Conservation (phyloP, 768 basidiomycete species). For the Hygrophorus pudorinus region DNA sequence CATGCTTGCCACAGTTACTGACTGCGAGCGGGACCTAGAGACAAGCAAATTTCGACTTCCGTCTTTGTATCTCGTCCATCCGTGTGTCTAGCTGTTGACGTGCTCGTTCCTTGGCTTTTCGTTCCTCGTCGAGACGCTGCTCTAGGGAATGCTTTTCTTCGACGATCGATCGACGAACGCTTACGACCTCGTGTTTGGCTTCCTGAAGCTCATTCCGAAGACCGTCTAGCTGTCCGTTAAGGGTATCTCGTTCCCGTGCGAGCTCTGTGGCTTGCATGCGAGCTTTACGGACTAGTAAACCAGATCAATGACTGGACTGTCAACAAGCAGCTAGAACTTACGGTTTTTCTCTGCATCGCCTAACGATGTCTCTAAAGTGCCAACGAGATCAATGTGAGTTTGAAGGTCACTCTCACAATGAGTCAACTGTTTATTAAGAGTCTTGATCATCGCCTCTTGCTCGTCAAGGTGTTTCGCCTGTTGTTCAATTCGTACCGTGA, state of each 20-base stretch:
- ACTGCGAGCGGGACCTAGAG: no score
- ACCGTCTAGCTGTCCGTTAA: conserved; percentile 52
- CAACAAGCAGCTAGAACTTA: conserved; percentile 31
- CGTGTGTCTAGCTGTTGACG: conserved; percentile 80
- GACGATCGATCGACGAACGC: conserved; percentile 67
- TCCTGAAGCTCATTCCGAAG: conserved; percentile 69
- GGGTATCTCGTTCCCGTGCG: conserved; percentile 73
- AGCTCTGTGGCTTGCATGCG: conserved; percentile 90
- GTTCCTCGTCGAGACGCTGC: conserved; percentile 75
- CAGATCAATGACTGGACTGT: conserved; percentile 3
- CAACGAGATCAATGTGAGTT: conserved; percentile 84
- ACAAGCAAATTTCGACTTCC: conserved; percentile 90
- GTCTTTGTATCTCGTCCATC: conserved; percentile 76
- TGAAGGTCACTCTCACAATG: conserved; percentile 90
- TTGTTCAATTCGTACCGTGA: conserved; percentile 51
- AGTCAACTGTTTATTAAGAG: conserved; percentile 86
- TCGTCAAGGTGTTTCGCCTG: conserved; percentile 71
- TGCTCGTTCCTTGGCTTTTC: conserved; percentile 80
- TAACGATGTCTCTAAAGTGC: conserved; percentile 73
- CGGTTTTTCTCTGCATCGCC: conserved; percentile 91
- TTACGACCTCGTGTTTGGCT: conserved; percentile 70
- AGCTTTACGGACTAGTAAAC: conserved; percentile 69
- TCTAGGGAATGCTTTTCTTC: conserved; percentile 87
- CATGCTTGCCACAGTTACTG: no score
- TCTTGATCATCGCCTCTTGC: conserved; percentile 87